Evolutionary conservation across 2,329 filamentous ascomycete genomes (phyloP), one percentile per base, ranked within the genome.

Genomic region (Aspergillus udagawae): DNA sequence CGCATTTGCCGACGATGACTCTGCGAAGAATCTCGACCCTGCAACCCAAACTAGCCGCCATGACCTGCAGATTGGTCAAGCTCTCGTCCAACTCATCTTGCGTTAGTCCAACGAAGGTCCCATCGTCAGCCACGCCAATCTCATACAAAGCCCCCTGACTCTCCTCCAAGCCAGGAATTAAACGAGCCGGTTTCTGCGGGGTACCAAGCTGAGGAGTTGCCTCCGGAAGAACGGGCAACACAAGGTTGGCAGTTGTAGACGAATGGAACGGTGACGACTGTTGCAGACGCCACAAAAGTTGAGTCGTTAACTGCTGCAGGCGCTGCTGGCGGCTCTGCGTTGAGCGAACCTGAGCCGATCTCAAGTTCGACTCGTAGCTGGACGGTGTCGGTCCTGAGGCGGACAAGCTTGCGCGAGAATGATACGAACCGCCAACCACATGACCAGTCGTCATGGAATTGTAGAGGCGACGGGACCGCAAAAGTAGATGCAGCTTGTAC

Each of bases 51-150:
- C 91, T 96, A 10, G 91, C 89, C 41, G 94, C 93, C 93, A 99
- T 99, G 52, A 90, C 86, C 59, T 87, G 85, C 41, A 99, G 77
- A 56, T 92, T 97, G 45, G 83, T 83, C 59, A 97, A 80, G 70
- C 92, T 97, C 74, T 97, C 93, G 60, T 93, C 85, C 81, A 99
- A 85, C 74, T 99, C 94, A 69, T 97, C 92, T 62, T 90, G 86
- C 2, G 91, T 90, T 49, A 99, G 79, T 0, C 94, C 94, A 45
- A 96, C 85, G 57, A 99, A 86, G 0, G 89, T 91, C 7, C 94
- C 94, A 76, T 97, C 92, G 72, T 99, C 94, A 28, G 92, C 89
- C 9, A 99, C 92, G 0, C 94, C 94, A 72, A 99, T 96, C 73
- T 99, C 93, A 66, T 99, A 99, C 51, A 97, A 75, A 1, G 94